A percentile compares a stretch with the other conserved stretches of the same genome.
Evolutionary conservation across 2,329 filamentous ascomycete genomes (phyloP).

Genomic region (Talaromyces rugulosus): DNA sequence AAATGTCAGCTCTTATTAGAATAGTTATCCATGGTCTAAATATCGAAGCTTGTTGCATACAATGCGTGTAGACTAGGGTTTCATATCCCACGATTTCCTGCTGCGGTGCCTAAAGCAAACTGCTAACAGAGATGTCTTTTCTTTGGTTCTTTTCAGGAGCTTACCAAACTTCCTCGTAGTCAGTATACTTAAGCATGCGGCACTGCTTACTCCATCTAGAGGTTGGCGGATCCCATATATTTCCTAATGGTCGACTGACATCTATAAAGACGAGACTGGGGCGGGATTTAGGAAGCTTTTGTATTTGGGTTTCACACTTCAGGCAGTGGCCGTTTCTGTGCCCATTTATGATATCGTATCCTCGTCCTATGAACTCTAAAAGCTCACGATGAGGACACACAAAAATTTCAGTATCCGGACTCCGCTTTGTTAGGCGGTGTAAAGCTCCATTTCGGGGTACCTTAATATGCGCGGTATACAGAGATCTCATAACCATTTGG

Average conservation of each 20-base stretch:
- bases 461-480: not conserved
- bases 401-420: not conserved
- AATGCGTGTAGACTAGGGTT: too few species aligned
- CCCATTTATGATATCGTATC: too few species aligned
- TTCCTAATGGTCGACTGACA: not conserved
- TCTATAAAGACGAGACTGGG: constrained; percentile 1
- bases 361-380: not conserved
- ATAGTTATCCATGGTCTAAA: not conserved
- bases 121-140: not conserved
- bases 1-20: not conserved
- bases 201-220: constrained; percentile 9
- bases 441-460: not conserved
- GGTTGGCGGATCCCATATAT: not conserved
- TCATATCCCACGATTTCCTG: not conserved
- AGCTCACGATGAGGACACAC: not conserved
- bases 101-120: not conserved
- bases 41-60: not conserved
- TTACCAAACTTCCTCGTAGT: not conserved
- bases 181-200: not conserved
- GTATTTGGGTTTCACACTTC: not conserved
- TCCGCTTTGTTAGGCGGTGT: not conserved
- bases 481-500: not conserved
- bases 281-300: not conserved
- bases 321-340: not conserved
- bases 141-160: not conserved